A percentile compares a stretch with the other conserved stretches of the same genome.
Evolutionary conservation across 805 yeast species (phyloP).

Genomic region (Myxozyma lipomycoides): DNA sequence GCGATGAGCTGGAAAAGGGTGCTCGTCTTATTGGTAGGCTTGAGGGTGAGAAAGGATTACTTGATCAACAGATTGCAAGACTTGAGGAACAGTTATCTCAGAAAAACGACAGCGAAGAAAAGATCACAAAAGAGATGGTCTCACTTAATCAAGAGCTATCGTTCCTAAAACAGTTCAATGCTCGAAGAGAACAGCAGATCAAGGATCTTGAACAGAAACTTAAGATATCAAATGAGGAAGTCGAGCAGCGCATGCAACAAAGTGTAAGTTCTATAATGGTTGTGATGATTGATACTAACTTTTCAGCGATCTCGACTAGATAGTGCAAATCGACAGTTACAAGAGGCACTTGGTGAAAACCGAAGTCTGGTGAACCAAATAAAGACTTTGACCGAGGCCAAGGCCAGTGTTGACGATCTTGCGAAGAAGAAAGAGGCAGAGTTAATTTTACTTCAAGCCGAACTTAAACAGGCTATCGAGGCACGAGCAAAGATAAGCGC

Average conservation of each 20-base stretch:
- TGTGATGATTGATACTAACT: not conserved
- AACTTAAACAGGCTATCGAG: conserved; percentile 7
- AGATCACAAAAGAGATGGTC: conserved; percentile 11
- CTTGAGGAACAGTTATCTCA: conserved; percentile 36
- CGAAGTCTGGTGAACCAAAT: conserved; percentile 42
- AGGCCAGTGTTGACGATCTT: conserved; percentile 38
- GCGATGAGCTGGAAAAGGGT: conserved; percentile 38
- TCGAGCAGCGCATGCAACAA: conserved; percentile 18
- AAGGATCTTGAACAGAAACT: conserved; percentile 34
- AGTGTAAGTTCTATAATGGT: conserved; percentile 9
- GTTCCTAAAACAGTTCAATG: conserved; percentile 30
- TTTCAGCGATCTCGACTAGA: conserved; percentile 24
- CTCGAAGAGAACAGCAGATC: conserved; percentile 34
- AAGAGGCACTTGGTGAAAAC: conserved; percentile 42
- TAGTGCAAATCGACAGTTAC: conserved; percentile 17
- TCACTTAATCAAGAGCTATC: conserved; percentile 25
- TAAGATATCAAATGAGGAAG: conserved; percentile 28
- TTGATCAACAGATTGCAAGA: conserved; percentile 34
- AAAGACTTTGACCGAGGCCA: conserved; percentile 39
- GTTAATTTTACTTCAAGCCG: conserved; percentile 21
- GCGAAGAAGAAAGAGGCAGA: conserved; percentile 36
- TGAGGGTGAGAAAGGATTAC: conserved; percentile 37
- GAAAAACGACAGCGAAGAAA: conserved; percentile 29
- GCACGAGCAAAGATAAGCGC: conserved; percentile 7
- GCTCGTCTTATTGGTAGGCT: conserved; percentile 38